A percentile compares a stretch with the other conserved stretches of the same genome.
Evolutionary conservation across 257 asterid genomes (phyloP).

Genomic region (Striga asiatica): DNA sequence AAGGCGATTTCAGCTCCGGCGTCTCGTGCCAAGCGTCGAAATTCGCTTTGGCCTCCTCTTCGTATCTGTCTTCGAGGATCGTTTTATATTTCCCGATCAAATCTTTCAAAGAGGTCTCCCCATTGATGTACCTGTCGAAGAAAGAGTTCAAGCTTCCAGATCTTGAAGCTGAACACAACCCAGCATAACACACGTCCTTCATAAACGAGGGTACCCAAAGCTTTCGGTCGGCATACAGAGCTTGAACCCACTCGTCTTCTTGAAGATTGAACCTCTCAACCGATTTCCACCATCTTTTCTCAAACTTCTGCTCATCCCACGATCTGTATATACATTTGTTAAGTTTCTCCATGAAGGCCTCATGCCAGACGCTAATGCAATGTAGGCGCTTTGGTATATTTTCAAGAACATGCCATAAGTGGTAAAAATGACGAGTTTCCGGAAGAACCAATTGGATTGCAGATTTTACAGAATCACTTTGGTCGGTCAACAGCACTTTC

Average conservation of each 20-base stretch:
- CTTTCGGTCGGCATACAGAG: conserved; percentile 56
- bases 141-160: conserved; percentile 55
- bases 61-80: conserved; percentile 62
- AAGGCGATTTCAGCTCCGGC: conserved; percentile 82
- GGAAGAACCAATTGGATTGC: conserved; percentile 49
- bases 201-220: conserved; percentile 73
- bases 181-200: conserved; percentile 62
- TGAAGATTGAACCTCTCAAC: conserved; percentile 52
- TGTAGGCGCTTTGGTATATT: conserved; percentile 59
- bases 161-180: conserved; percentile 58
- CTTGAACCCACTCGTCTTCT: conserved; percentile 66
- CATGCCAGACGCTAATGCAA: conserved; percentile 59
- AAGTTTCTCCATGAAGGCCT: conserved; percentile 48
- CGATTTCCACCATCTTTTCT: conserved; percentile 85
- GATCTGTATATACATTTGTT: conserved; percentile 66
- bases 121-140: conserved; percentile 55
- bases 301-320: conserved; percentile 56
- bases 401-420: conserved; percentile 60
- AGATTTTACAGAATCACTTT: conserved; percentile 55
- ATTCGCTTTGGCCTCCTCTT: conserved; percentile 86
- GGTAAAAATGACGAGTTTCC: conserved; percentile 43
- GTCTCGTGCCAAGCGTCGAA: conserved; percentile 95
- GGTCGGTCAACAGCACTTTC: conserved; percentile 55
- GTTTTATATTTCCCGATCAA: conserved; percentile 46
- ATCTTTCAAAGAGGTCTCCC: conserved; percentile 57